Base-by-base conservation (phyloP, 2,329 filamentous ascomycete genomes). In the Ophiostoma pallidulum region DNA sequence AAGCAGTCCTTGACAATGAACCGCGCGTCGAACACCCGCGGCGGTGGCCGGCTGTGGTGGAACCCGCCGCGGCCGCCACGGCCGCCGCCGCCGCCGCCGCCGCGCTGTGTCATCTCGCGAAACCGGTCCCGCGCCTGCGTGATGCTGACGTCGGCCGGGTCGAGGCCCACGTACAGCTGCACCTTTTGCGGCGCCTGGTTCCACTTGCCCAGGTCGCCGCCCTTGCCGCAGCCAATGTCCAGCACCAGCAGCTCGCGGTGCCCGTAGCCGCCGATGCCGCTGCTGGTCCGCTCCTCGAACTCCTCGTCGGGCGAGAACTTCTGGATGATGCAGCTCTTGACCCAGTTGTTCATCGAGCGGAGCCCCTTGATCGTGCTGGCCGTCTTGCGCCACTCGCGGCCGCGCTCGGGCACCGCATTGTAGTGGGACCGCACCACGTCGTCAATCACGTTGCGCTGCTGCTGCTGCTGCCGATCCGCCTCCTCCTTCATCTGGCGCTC, bases 261-360 rank as follows among this genome's bases (percentile, higher is more conserved):
- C 14, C 68, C 65, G n/a, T 72, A 74, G 45, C 67, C 62, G 58
- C 79, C 74, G 48, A 80, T 74, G 45, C 67, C 66, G n/a, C 68
- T 65, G 16, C 73, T 74, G 45, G 67, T 62, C 58, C 78, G 41
- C 3, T 82, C 77, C 0, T 76, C 70, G 55, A 82, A 82, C 51
- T 86, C 81, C 63, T 91, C 85, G 54, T 83, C 81, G 0, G 86
- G 85, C 4, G 87, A 88, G 67, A 96, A 97, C 63, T 95, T 96
- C 62, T 97, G 90, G 56, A 98, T 97, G 57, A 97, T 79, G 42
- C 86, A 91, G 61, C 88, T 95, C 73, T 98, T 98, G 67, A 98
- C 78, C 92, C 92, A 98, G 66, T 98, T 98, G 70, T 98, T 98
- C 72, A 95, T 92, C 56, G 85, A 87, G 45, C 92, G 80, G 45